Percentiles rank a stretch among this genome's conserved stretches.
Evolutionary conservation across 1,284 basidiomycete species (phyloP).

Genomic region (Pseudozyma pruni): DNA sequence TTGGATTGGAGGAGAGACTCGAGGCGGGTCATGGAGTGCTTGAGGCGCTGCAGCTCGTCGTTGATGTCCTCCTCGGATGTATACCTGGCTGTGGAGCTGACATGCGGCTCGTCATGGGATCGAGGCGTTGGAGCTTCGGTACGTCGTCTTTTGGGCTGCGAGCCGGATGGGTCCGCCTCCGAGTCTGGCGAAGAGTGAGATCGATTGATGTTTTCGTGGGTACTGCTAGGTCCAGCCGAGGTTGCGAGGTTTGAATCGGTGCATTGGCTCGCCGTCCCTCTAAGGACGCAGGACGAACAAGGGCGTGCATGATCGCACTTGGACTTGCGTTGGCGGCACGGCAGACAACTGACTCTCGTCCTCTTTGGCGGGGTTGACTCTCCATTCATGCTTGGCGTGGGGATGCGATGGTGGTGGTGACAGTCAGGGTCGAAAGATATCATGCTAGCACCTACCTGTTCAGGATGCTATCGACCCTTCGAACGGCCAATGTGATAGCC

Average conservation of each 20-base stretch:
- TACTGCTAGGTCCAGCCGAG: no score
- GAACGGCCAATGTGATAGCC: no score
- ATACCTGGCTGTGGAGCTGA: no score
- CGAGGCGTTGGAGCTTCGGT: constrained; percentile 4
- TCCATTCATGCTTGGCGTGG: no score
- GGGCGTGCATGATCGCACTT: constrained; percentile 42
- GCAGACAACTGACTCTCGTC: constrained; percentile 41
- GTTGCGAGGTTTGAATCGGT: constrained; percentile 19
- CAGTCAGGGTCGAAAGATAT: no score
- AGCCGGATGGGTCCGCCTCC: no score
- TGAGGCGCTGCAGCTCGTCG: constrained; percentile 23
- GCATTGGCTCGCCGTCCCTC: constrained; percentile 27
- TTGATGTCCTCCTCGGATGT: constrained; percentile 1
- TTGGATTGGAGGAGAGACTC: constrained; percentile 6
- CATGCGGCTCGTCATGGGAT: background rate
- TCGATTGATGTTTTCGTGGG: no score
- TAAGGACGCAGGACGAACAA: constrained; percentile 37
- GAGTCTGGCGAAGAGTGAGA: no score
- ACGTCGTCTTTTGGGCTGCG: constrained; percentile 15
- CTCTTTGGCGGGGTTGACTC: constrained; percentile 14
- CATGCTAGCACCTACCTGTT: constrained; percentile 7
- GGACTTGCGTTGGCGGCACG: constrained; percentile 35
- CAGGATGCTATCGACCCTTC: no score
- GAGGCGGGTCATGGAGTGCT: constrained; percentile 22
- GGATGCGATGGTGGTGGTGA: constrained; percentile 13